A percentile compares a stretch with the other conserved stretches of the same genome.
These are phyloP conservation scores for Stylonectria norvegica DNA, from an alignment of 2,329 filamentous ascomycete species.

Conservation along the genomic window DNA sequence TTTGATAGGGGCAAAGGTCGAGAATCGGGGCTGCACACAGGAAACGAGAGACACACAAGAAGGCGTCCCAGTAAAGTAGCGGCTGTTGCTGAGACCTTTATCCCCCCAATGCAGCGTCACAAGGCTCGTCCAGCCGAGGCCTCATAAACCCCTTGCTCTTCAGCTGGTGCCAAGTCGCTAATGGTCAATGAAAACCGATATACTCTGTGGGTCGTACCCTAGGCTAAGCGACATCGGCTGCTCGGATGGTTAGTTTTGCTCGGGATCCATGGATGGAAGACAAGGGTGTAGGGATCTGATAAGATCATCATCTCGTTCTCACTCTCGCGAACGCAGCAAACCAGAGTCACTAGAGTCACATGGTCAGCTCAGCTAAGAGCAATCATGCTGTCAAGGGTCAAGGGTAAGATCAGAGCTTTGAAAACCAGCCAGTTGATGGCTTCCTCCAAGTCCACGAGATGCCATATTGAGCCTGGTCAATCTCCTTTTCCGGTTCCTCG, in stretches of 20 bases:
- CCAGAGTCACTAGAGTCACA: no score
- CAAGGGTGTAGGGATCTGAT: slow-evolving; percentile 7
- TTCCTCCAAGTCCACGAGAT: not conserved
- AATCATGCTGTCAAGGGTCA: not conserved
- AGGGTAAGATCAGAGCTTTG: no score
- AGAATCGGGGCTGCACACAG: no score
- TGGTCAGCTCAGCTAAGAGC: not conserved
- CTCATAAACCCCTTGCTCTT: not conserved
- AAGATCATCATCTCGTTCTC: slow-evolving; percentile 4
- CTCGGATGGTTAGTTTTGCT: slow-evolving; percentile 1
- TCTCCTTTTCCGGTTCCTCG: not conserved
- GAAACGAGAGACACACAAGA: no score
- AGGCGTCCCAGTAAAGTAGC: no score
- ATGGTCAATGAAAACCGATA: not conserved
- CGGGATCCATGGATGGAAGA: not conserved
- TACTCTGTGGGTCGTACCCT: not conserved
- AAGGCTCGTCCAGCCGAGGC: not conserved
- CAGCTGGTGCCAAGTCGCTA: not conserved
- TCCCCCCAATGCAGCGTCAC: not conserved
- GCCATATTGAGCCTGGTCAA: not conserved
- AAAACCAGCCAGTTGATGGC: not conserved
- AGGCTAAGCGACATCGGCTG: slow-evolving; percentile 3
- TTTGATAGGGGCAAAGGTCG: no score
- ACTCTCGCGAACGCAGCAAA: no score
- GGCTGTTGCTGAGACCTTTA: not conserved